phyloP scores from a whole-genome alignment of 2,329 filamentous ascomycete species.

The Neofusicoccum cordaticola region DNA sequence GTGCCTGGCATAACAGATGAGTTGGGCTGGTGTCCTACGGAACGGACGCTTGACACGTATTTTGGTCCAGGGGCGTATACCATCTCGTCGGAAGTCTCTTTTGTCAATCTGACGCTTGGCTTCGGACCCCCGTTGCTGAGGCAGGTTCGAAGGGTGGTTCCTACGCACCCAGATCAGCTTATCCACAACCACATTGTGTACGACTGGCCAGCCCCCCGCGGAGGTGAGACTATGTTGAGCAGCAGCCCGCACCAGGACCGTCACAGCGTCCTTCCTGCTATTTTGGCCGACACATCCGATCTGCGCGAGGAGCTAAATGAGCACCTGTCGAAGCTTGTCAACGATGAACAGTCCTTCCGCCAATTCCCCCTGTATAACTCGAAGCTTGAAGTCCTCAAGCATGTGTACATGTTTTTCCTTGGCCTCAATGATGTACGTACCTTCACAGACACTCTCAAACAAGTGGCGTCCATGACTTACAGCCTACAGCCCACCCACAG shows the following conservation, averaged over 20 bases:
- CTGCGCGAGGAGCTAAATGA: slow-evolving; percentile 28
- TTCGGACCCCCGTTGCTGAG: slow-evolving; percentile 31
- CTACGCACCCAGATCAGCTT: slow-evolving; percentile 17
- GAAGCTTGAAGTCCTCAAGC: slow-evolving; percentile 30
- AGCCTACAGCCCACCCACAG: slow-evolving; percentile 19
- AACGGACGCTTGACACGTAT: slow-evolving; percentile 28
- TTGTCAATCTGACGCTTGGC: slow-evolving; percentile 32
- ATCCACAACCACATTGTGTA: slow-evolving; percentile 37
- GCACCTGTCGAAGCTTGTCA: slow-evolving; percentile 33
- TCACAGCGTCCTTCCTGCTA: slow-evolving; percentile 35
- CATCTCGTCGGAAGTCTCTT: slow-evolving; percentile 24
- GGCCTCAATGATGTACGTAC: background rate
- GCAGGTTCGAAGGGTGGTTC: slow-evolving; percentile 28
- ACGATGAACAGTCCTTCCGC: slow-evolving; percentile 28
- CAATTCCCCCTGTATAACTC: slow-evolving; percentile 36
- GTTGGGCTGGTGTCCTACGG: slow-evolving; percentile 36
- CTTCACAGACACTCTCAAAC: background rate
- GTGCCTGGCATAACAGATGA: slow-evolving; percentile 20
- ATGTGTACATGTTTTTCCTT: slow-evolving; percentile 31
- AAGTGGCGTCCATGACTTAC: no score
- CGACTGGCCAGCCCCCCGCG: slow-evolving; percentile 30
- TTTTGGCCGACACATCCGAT: slow-evolving; percentile 25
- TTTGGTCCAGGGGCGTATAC: slow-evolving; percentile 23
- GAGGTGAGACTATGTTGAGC: slow-evolving; percentile 13
- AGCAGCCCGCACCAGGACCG: background rate